Evolutionary conservation across 345 rosid species (phyloP), one percentile per base, ranked within the genome.

Genomic region (Erysimum cheiranthoides): DNA sequence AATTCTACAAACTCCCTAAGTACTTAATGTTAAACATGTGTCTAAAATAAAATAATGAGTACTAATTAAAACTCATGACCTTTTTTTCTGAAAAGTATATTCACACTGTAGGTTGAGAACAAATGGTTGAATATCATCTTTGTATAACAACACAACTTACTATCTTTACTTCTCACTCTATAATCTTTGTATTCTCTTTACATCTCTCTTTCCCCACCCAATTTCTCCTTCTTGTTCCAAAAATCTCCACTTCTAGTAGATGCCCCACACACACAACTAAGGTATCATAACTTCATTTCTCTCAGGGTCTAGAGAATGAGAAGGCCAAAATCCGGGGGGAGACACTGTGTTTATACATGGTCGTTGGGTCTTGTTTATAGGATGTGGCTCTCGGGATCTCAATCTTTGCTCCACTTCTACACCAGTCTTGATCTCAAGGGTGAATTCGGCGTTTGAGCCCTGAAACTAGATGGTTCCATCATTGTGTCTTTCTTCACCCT

Each of bases 371-470:
- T 67, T 47, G 62, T 30, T 47, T 64, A 25, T 18, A 21, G 56
- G 21, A 31, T 21, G 21, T 34, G 53, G 35, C 68, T 52, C 62
- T 50, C 36, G 7, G 39, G 46, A 18, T 25, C 53, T 71, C 65
- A 8, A 28, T 31, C 56, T 47, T 66, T 57, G 54, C 62, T 40
- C 62, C 57, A 61, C 12, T 30, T 59, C 80, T 77, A 88, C 21
- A 86, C 66, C 43, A 80, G 85, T 76, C 92, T 86, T 46, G 82
- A 75, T 82, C 89, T 89, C 39, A 89, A 82, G 6, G 89, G 77
- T 68, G 84, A 66, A 5, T 81, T 83, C 0, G 89, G 86, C 5
- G 86, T 81, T 71, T 79, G 94, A 12, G 78, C 38, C 77, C 79
- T 84, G 38, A 84, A 73, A 31, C 73, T 50, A 59, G 90, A 61